phyloP scores from a whole-genome alignment of 371 early-diverging fungal genomes.

The Syncephalastrum sp. region DNA sequence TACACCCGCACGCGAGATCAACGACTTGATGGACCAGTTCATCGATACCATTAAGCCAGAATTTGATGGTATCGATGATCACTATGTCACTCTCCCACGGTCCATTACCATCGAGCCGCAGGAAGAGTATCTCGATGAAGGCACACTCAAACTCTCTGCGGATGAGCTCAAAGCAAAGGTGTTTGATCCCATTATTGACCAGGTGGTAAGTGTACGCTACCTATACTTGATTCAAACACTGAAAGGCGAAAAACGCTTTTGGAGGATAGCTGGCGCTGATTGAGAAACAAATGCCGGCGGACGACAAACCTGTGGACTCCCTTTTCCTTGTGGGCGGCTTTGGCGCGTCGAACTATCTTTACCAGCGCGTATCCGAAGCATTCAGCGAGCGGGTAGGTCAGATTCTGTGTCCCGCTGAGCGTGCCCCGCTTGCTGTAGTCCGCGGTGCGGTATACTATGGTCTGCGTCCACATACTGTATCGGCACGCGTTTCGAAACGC shows the following conservation, averaged over 20 bases:
- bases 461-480: slow-evolving; percentile 48
- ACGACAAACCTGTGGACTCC: slow-evolving; percentile 17
- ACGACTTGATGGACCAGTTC: slow-evolving; percentile 55
- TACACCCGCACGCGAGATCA: slow-evolving; percentile 42
- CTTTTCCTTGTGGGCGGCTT: slow-evolving; percentile 51
- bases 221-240: neutral
- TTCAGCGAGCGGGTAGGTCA: slow-evolving; percentile 29
- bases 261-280: slow-evolving; percentile 32
- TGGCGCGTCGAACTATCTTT: slow-evolving; percentile 48
- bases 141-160: slow-evolving; percentile 44
- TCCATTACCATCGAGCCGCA: slow-evolving; percentile 21
- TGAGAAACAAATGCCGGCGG: slow-evolving; percentile 21
- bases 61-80: slow-evolving; percentile 55
- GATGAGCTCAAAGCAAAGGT: slow-evolving; percentile 49
- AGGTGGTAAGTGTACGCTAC: slow-evolving; percentile 35
- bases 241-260: neutral
- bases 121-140: slow-evolving; percentile 47
- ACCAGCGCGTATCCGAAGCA: slow-evolving; percentile 30
- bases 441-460: slow-evolving; percentile 54
- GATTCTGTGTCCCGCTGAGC: slow-evolving; percentile 38
- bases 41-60: slow-evolving; percentile 56
- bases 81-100: slow-evolving; percentile 48
- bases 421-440: slow-evolving; percentile 49
- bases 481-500: slow-evolving; percentile 56
- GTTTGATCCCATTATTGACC: slow-evolving; percentile 56